phyloP scores from a whole-genome alignment of 2,329 filamentous ascomycete species.

The Penicillium psychrosexuale region DNA sequence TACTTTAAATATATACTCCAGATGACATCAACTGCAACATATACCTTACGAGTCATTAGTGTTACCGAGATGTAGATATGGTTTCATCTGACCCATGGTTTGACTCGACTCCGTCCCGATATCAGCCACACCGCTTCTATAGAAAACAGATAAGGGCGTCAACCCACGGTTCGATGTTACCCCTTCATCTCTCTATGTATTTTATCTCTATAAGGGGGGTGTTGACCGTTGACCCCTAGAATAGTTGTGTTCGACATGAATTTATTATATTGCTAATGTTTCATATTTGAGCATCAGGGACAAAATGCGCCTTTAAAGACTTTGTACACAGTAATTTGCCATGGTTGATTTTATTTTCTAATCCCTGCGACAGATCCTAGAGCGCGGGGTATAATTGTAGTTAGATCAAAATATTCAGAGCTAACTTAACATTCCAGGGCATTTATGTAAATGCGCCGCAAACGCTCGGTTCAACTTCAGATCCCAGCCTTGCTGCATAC shows the following conservation, averaged over 20 bases:
- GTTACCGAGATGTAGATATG: background rate
- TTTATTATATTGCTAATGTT: background rate
- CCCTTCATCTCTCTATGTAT: constrained; percentile 14
- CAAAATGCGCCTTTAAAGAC: background rate
- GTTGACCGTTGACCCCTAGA: background rate
- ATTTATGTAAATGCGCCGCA: constrained; percentile 3
- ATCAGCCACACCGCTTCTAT: constrained; percentile 28
- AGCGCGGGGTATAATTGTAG: constrained; percentile 7
- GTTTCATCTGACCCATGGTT: constrained; percentile 11
- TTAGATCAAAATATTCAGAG: background rate
- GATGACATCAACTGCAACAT: background rate
- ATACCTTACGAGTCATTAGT: background rate
- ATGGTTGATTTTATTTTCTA: background rate
- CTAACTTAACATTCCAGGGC: constrained; percentile 8
- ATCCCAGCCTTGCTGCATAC: constrained; percentile 16
- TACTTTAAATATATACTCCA: background rate
- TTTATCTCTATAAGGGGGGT: background rate
- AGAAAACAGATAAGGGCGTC: background rate
- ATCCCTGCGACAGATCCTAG: constrained; percentile 11
- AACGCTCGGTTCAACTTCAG: constrained; percentile 20
- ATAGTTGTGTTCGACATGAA: background rate
- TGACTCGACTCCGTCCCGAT: background rate
- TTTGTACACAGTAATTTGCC: background rate
- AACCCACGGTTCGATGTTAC: constrained; percentile 20
- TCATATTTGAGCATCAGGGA: background rate